phyloP scores from a whole-genome alignment of 345 rosid genomes.

The Bretschneidera sinensis region DNA sequence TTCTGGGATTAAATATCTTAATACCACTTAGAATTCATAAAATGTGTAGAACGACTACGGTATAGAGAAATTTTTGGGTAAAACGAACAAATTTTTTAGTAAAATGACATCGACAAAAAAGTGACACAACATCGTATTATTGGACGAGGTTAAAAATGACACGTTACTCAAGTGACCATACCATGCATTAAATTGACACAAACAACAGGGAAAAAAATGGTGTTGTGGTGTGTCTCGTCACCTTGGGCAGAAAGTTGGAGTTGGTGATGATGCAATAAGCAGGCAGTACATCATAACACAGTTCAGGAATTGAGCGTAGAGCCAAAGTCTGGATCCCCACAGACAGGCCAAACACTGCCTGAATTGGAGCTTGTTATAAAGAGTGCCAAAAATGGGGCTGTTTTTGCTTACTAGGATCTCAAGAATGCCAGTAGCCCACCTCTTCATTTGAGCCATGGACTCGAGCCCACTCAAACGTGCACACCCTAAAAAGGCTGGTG shows the following conservation, averaged over 20 bases:
- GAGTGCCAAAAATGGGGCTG: constrained; percentile 31
- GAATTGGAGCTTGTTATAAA: constrained; percentile 33
- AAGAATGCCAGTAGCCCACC: constrained; percentile 62
- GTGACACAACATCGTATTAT: too few species aligned
- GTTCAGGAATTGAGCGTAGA: constrained; percentile 50
- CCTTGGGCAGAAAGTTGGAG: constrained; percentile 62
- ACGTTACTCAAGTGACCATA: too few species aligned
- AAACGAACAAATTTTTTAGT: not conserved
- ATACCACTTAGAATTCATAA: too few species aligned
- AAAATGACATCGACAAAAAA: not conserved
- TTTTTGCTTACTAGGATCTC: constrained; percentile 39
- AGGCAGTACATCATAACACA: constrained; percentile 47
- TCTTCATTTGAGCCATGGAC: constrained; percentile 44
- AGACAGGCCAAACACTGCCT: constrained; percentile 47
- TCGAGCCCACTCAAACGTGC: constrained; percentile 36
- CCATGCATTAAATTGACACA: not conserved
- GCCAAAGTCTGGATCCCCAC: constrained; percentile 24
- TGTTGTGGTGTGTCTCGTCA: too few species aligned
- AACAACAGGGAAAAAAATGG: too few species aligned
- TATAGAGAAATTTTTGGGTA: not conserved
- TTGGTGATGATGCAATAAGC: constrained; percentile 56
- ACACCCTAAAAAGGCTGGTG: constrained; percentile 58
- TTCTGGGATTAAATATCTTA: too few species aligned
- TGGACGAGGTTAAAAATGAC: too few species aligned
- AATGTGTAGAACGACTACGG: too few species aligned